These are phyloP conservation scores for Nicotiana noctiflora DNA, from an alignment of 257 asterid genomes.

Conservation along the genomic window DNA sequence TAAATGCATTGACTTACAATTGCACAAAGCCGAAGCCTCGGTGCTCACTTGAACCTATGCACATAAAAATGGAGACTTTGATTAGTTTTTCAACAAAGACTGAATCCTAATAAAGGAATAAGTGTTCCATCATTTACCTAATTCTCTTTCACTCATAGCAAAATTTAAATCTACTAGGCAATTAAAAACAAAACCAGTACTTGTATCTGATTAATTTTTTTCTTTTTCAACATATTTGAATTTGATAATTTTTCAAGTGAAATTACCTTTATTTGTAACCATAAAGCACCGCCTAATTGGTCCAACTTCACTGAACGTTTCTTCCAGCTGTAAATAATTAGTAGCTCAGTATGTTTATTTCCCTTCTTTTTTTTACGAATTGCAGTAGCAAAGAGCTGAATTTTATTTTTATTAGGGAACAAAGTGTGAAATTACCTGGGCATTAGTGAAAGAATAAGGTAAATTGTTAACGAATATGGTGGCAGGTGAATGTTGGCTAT, in stretches of 20 bases:
- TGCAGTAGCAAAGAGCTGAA: not conserved
- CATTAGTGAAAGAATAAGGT: slow-evolving; percentile 64
- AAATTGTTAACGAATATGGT: slow-evolving; percentile 75
- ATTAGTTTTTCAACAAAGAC: not conserved
- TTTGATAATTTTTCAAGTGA: not conserved
- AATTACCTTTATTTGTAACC: slow-evolving; percentile 74
- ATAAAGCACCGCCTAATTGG: slow-evolving; percentile 85
- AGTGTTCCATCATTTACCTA: not conserved
- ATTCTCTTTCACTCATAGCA: not conserved
- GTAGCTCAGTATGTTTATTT: not conserved
- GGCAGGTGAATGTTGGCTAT: slow-evolving; percentile 56
- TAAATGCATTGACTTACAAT: slow-evolving; percentile 46
- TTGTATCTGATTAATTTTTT: not conserved
- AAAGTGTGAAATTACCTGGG: slow-evolving; percentile 42
- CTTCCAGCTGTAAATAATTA: slow-evolving; percentile 58
- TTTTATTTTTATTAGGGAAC: not conserved
- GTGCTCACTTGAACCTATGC: slow-evolving; percentile 72
- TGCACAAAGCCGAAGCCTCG: slow-evolving; percentile 94
- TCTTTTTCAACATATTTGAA: not conserved
- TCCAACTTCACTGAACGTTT: slow-evolving; percentile 85
- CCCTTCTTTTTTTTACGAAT: not conserved
- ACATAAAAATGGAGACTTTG: not conserved
- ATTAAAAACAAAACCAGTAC: not conserved
- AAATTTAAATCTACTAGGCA: not conserved
- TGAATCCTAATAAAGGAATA: not conserved